Percentiles rank a stretch among this genome's conserved stretches.
phyloP scores from a whole-genome alignment of 2,329 filamentous ascomycete genomes.

The Malbranchea cinnamomea region DNA sequence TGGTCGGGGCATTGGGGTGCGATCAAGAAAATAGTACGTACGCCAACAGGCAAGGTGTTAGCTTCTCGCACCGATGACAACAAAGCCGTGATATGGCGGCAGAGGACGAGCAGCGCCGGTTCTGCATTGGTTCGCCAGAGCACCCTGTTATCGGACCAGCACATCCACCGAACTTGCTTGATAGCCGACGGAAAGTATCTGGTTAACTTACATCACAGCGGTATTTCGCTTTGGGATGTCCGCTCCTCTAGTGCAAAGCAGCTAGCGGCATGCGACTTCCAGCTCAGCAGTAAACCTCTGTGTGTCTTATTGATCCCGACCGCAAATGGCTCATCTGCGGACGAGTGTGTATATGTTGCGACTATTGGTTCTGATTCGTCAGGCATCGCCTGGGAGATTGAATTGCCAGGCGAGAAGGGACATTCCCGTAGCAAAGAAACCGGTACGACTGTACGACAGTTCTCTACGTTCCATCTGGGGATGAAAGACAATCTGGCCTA shows the following conservation, averaged over 20 bases:
- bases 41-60: slow-evolving; percentile 63
- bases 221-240: slow-evolving; percentile 68
- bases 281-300: slow-evolving; percentile 53
- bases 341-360: too few species aligned
- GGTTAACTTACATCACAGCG: slow-evolving; percentile 59
- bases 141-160: slow-evolving; percentile 48
- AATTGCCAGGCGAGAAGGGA: slow-evolving; percentile 35
- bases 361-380: slow-evolving; percentile 65
- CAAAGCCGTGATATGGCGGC: slow-evolving; percentile 72
- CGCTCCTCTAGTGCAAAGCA: slow-evolving; percentile 42
- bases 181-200: slow-evolving; percentile 64
- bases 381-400: slow-evolving; percentile 69
- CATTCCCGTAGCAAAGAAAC: slow-evolving; percentile 19
- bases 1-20: slow-evolving; percentile 76
- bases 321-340: slow-evolving; percentile 35
- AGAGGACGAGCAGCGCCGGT: slow-evolving; percentile 37
- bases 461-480: slow-evolving; percentile 56
- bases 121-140: slow-evolving; percentile 51
- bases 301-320: slow-evolving; percentile 59
- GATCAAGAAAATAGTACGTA: slow-evolving; percentile 75
- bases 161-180: slow-evolving; percentile 68
- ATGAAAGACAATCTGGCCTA: slow-evolving; percentile 37
- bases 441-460: slow-evolving; percentile 34
- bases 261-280: slow-evolving; percentile 45
- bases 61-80: slow-evolving; percentile 67